Evolutionary conservation across 2,329 filamentous ascomycete species (phyloP), one percentile per base, ranked within the genome.

Genomic region (Capronia americana): DNA sequence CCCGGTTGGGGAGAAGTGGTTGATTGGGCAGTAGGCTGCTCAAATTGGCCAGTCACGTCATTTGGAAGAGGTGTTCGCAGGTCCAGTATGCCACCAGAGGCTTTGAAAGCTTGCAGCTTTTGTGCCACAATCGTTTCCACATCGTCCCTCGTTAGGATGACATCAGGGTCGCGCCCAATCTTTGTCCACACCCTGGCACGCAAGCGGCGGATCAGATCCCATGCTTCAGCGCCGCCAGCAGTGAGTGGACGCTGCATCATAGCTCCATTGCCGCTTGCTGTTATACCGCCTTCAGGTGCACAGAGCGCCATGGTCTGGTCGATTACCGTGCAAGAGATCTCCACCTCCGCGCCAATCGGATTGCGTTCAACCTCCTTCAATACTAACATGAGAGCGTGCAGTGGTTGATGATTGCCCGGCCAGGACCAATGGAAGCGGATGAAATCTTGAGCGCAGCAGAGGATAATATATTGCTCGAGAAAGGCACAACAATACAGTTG

Each of bases 361-460:
- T 56, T 56, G 3, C 53, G 53, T 30, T 56, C 53, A 30, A 56
- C 28, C 3, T 56, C 53, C 30, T 56, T 56, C 28, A 56, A n/a
- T 4, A 56, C 53, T 30, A 56, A 12, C 53, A 56, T 34, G 8
- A 56, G 28, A 23, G 53, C 53, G 28, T 56, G 53, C 53, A 56
- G 53, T 11, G 53, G 53, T 38, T 56, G 53, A n/a, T 56, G 53
- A n/a, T 56, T 56, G 7, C 53, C 53, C 12, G 53, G 53, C 53
- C 53, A 56, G 11, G 53, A 56, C 53, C 53, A 56, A 20, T 56
- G 53, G 4, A 32, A 56, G 14, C 53, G 24, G 28, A 34, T 38
- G 53, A 56, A 56, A 20, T 56, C 53, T 20, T 28, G 26, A 20
- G 24, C 53, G 53, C 53, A 56, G 4, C 26, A 56, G 24, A 56